Base-by-base conservation (phyloP, 2,329 filamentous ascomycete species). In the Arthroderma uncinatum region DNA sequence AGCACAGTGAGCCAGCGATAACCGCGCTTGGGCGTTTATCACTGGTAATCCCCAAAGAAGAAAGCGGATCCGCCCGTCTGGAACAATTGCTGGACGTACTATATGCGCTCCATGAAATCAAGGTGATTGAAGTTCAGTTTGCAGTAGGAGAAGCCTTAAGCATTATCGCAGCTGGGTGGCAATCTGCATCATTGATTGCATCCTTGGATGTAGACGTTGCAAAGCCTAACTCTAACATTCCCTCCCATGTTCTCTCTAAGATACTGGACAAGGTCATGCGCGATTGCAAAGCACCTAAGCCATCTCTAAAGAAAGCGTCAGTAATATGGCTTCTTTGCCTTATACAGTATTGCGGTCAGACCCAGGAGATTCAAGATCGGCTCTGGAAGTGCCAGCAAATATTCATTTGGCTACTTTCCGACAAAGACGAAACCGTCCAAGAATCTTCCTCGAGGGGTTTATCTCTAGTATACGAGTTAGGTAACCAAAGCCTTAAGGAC, bases 251-350 rank as follows among this genome's bases (percentile, higher is more conserved):
- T 54, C 73, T 86, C 25, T 73, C 73, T 7, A 71, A 74, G 0
- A 77, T 88, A 1, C 74, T 95, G 4, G 81, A 87, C 59, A 90
- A 85, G 66, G 79, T 94, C 1, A 77, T 97, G 50, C 74, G 75
- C 1, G 86, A 93, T 65, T 93, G 87, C 73, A 85, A 86, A 64
- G 83, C 85, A 7, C 89, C 89, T 0, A 96, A 96, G 66, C 93
- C 93, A 0, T 87, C 90, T 0, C 76, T 96, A 3, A 84, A 90
- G 64, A 95, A 95, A 68, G 90, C 92, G 2, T 92, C 91, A 0
- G 90, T 90, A 0, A 95, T 98, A 64, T 97, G 93, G 93, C 79
- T 97, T 0, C 84, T 97, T 59, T 95, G 87, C 66, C 74, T 97
- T 2, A 84, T 97, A 7, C 90, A 96, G 67, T 90, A 93, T 70